Conservation (phyloP, 2,329 filamentous ascomycete species). For the Penicillium nordicum region DNA sequence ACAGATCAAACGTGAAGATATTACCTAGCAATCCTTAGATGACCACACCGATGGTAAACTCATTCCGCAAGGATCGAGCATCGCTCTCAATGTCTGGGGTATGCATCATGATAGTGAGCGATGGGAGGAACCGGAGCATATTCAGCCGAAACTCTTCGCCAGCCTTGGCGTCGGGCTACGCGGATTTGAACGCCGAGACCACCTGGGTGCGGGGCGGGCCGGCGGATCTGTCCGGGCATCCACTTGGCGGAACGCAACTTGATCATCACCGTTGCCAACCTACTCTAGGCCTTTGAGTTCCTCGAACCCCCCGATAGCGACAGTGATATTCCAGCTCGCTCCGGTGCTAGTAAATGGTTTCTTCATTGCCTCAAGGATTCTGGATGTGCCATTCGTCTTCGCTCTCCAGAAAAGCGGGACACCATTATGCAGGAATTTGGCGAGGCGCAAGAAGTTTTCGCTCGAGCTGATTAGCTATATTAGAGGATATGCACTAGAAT, state of each 20-base stretch:
- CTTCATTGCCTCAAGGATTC: not conserved
- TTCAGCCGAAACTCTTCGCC: not conserved
- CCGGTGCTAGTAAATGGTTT: not conserved
- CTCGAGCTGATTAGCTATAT: not conserved
- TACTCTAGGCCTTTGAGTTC: conserved; percentile 1
- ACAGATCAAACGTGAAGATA: not conserved
- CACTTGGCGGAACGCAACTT: conserved; percentile 1
- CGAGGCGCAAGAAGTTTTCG: not conserved
- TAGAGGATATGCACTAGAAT: not conserved
- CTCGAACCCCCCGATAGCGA: not conserved
- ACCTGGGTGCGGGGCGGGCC: not conserved
- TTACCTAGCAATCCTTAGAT: not conserved
- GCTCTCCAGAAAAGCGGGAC: not conserved
- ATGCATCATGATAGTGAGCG: not conserved
- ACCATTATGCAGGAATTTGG: not conserved
- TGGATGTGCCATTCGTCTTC: not conserved
- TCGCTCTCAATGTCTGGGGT: not conserved
- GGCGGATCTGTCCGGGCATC: not conserved
- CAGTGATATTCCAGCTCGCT: not conserved
- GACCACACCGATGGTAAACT: not conserved
- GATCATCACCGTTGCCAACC: not conserved
- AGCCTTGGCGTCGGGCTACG: not conserved
- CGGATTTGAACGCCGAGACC: not conserved
- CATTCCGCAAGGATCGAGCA: not conserved
- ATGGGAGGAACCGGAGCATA: not conserved